Base-by-base conservation (phyloP, 345 rosid species). In the Dipteronia dyeriana region DNA sequence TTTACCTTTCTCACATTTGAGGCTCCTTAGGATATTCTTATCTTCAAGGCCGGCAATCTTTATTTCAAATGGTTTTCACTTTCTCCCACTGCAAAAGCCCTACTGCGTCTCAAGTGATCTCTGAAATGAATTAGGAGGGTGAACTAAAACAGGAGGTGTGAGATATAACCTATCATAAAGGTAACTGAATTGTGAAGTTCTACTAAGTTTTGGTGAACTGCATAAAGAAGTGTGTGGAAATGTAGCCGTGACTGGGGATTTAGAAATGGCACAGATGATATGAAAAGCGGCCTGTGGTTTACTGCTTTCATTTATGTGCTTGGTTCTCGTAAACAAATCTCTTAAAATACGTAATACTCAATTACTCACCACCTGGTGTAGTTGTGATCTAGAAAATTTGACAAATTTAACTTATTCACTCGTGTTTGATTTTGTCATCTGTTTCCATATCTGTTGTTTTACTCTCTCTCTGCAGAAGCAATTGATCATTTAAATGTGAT, bases 321-420 rank as follows among this genome's bases (percentile, higher is more conserved):
- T 71, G 71, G 71, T 71, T 78, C 31, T 66, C 13, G 9, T 45
- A 66, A 49, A 39, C 17, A 47, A 59, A 29, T 25, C 38, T 77
- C 17, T 49, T 20, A 14, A 22, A 47, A 77, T 63, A 22, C 53
- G 9, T 41, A 41, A 41, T 63, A 22, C 53, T 43, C 34, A 63
- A 41, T 7, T 63, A 22, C 53, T 43, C 34, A 63, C 19, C 38
- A 20, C 16, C 16, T 23, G 61, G 47, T 29, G n/a, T 17, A 7
- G 26, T 63, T 7, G 39, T 19, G 22, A 25, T 70, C 5, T 1
- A 23, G 76, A 12, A 62, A 74, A 74, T 61, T 4, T 74, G 49
- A 45, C 68, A 57, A 12, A 34, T 41, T 12, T 41, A 38, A 59
- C 66, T 72, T 23, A 17, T 13, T 73, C n/a, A 12, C 13, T 14